Base-by-base conservation (phyloP, 2,329 filamentous ascomycete genomes). In the Purpureocillium lavendulum region DNA sequence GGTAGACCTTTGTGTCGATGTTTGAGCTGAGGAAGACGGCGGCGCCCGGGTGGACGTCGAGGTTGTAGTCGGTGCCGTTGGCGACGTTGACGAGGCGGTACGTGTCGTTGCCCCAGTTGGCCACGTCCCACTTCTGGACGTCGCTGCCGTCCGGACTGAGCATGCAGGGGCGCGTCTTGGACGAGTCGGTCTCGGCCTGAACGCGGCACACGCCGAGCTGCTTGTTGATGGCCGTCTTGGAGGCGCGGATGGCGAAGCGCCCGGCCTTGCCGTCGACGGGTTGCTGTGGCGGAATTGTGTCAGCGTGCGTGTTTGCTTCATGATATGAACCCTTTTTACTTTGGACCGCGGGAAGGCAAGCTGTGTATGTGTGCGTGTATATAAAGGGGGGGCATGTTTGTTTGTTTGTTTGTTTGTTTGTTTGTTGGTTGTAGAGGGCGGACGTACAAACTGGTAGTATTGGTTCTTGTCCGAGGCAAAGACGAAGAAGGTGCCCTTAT, bases 41-140 rank as follows among this genome's bases (percentile, higher is more conserved):
- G 15, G 52, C 53, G 3, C 52, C 50, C 7, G 51, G 52, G 24
- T 62, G 55, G 1, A 57, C 54, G 13, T 63, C 60, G 24, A 63
- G 47, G 12, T 52, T 52, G 38, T 55, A 59, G 4, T 49, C 40
- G 2, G 56, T 55, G 11, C 57, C 58, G 21, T 62, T 62, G 12
- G 46, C 32, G 3, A 52, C 53, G 33, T 62, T 63, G 34, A 47
- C 45, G 35, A 62, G 44, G 11, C 52, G 50, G 31, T 48, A 55
- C n/a, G 53, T 52, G n/a, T 42, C 43, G 26, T 54, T 48, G 3
- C 21, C 50, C 57, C 56, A 59, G 30, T 50, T 39, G 7, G 50
- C 43, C 1, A 63, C 41, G 16, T 62, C 57, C 59, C 59, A 63
- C 41, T 58, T 50, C 38, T 63, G 60, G 9, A 39, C 43, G 7